Evolutionary conservation across 2,329 filamentous ascomycete genomes (phyloP).

Genomic region (Cercospora citrullina): DNA sequence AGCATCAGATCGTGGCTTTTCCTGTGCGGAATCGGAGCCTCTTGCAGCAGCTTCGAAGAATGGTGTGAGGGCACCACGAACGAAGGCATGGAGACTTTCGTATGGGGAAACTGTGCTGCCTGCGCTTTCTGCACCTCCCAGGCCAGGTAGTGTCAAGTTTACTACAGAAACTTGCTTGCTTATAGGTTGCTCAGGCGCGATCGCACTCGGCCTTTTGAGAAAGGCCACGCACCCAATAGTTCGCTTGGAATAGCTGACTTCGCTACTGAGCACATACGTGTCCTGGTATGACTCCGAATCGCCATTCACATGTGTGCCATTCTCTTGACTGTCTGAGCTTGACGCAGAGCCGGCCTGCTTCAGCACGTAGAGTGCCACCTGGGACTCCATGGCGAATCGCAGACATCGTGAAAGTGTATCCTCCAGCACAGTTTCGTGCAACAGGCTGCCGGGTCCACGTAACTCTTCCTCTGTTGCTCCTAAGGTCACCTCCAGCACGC

Average conservation of each 20-base stretch:
- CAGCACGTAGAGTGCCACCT: conserved; percentile 86
- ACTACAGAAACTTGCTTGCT: conserved; percentile 88
- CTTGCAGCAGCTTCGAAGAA: conserved; percentile 98
- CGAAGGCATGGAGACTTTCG: conserved; percentile 86
- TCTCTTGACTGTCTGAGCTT: conserved; percentile 42
- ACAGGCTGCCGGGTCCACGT: conserved; percentile 75
- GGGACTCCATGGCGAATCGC: conserved; percentile 84
- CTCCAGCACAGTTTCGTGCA: conserved; percentile 68
- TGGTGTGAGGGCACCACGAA: conserved; percentile 87
- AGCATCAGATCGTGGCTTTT: conserved; percentile 73
- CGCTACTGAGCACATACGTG: conserved; percentile 76
- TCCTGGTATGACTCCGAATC: conserved; percentile 49
- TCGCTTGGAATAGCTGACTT: conserved; percentile 76
- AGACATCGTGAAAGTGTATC: conserved; percentile 86
- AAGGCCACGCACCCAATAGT: conserved; percentile 85
- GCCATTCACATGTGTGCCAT: conserved; percentile 44
- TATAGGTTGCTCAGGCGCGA: conserved; percentile 80
- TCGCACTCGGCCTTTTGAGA: conserved; percentile 83
- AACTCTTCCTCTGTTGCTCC: conserved; percentile 69
- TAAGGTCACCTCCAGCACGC: conserved; percentile 51
- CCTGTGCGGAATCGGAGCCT: conserved; percentile 66
- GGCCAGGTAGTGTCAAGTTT: conserved; percentile 81
- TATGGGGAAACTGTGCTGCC: conserved; percentile 73
- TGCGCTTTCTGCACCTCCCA: conserved; percentile 52
- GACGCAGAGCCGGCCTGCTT: conserved; percentile 63